Conservation (phyloP, 176 grass and related monocot species). For the Triticum turgidum region DNA sequence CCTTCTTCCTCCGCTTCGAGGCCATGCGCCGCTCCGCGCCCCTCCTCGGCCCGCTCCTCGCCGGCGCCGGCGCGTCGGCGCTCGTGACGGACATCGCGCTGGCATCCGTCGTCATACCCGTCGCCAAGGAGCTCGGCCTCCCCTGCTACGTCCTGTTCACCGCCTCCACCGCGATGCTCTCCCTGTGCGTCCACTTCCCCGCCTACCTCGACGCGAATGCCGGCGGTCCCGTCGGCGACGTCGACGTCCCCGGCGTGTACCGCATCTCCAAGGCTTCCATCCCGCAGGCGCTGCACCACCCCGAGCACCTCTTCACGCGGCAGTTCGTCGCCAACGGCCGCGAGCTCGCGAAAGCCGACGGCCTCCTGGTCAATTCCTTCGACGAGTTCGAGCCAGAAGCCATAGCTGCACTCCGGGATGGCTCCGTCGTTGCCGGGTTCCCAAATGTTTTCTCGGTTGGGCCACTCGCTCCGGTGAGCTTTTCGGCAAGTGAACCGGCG, state of each 20-base stretch:
- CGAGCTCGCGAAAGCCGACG: constrained; percentile 6
- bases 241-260: constrained; percentile 51
- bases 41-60: constrained; percentile 41
- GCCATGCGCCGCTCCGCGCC: constrained; percentile 49
- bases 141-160: constrained; percentile 69
- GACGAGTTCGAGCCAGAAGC: constrained; percentile 44
- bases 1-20: constrained; percentile 73
- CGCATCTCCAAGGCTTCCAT: constrained; percentile 32
- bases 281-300: constrained; percentile 50
- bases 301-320: constrained; percentile 61
- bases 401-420: constrained; percentile 32
- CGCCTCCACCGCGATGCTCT: constrained; percentile 62
- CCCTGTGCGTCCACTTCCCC: constrained; percentile 51
- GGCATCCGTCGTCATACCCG: constrained; percentile 33
- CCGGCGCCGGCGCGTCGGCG: constrained; percentile 32
- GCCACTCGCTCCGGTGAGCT: constrained; percentile 10
- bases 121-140: constrained; percentile 29
- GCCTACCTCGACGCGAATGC: constrained; percentile 31
- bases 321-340: constrained; percentile 64
- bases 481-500: neutral
- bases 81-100: constrained; percentile 55
- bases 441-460: constrained; percentile 50
- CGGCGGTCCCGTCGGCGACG: constrained; percentile 20
- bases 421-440: constrained; percentile 18
- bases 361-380: constrained; percentile 60